phyloP scores from a whole-genome alignment of 2,329 filamentous ascomycete genomes.

The Diaporthe helianthi region DNA sequence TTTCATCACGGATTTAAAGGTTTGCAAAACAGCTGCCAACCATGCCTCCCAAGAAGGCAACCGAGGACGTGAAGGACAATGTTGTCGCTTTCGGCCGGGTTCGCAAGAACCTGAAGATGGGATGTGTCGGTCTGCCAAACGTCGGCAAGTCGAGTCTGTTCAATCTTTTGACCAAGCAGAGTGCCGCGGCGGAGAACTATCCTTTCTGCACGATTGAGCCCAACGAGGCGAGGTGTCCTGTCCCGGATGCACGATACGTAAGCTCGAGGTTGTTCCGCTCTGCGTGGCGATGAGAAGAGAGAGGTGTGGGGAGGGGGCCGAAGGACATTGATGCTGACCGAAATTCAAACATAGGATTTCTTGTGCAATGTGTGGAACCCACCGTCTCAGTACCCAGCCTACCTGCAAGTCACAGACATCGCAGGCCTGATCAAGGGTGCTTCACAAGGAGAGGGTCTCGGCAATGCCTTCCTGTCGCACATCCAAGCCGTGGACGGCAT shows the following conservation, averaged over 20 bases:
- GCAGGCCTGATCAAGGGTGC: constrained; percentile 54
- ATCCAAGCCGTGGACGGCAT: constrained; percentile 55
- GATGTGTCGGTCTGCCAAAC: constrained; percentile 54
- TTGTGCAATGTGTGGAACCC: constrained; percentile 54
- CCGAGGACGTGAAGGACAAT: constrained; percentile 49
- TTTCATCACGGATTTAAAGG: neutral
- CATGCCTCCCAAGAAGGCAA: constrained; percentile 52
- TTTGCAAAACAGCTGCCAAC: neutral
- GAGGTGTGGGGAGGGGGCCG: constrained; percentile 30
- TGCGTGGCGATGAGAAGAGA: neutral
- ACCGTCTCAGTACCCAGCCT: constrained; percentile 53
- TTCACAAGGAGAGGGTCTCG: constrained; percentile 51
- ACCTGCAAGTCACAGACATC: constrained; percentile 54
- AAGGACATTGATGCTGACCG: neutral
- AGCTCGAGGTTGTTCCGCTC: constrained; percentile 34
- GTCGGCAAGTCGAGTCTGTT: constrained; percentile 55
- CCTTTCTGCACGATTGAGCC: constrained; percentile 56
- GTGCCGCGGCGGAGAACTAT: constrained; percentile 53
- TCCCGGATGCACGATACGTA: constrained; percentile 53
- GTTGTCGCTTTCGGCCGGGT: constrained; percentile 54
- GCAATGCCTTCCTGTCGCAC: constrained; percentile 54
- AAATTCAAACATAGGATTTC: constrained; percentile 45
- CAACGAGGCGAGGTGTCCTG: constrained; percentile 53
- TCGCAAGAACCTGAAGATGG: constrained; percentile 55
- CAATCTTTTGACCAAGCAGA: constrained; percentile 55